These are phyloP conservation scores for Kalaharituber pfeilii DNA, from an alignment of 2,329 filamentous ascomycete species.

Conservation along the genomic window DNA sequence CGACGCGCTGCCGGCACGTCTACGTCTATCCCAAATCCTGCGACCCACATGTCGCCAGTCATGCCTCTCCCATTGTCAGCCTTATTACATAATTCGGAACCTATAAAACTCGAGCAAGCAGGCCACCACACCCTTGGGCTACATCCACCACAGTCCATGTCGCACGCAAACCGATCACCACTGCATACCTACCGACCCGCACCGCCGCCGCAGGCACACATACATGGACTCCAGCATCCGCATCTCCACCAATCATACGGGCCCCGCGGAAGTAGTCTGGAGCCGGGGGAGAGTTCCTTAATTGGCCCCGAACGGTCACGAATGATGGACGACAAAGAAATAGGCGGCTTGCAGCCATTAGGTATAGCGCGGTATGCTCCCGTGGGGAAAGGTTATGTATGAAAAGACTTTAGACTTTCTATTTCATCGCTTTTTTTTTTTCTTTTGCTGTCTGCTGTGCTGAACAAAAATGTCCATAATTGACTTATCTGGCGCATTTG, in stretches of 20 bases:
- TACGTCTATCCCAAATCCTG: neutral
- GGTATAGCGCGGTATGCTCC: conserved; percentile 14
- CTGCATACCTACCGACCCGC: neutral
- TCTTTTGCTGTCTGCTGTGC: conserved; percentile 11
- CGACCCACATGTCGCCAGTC: neutral
- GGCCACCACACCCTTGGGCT: neutral
- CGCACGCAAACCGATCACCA: neutral
- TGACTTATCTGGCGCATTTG: conserved; percentile 11
- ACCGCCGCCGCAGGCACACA: conserved; percentile 6
- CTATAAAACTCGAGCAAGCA: neutral
- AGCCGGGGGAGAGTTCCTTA: conserved; percentile 8
- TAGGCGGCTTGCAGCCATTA: conserved; percentile 9
- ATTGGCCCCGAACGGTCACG: conserved; percentile 8
- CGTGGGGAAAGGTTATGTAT: conserved; percentile 14
- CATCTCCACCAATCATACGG: conserved; percentile 12
- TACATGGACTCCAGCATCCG: conserved; percentile 18
- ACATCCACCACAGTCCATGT: neutral
- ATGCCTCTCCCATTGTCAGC: neutral
- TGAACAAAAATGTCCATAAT: conserved; percentile 14
- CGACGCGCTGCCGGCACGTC: conserved; percentile 10
- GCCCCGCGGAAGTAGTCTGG: conserved; percentile 11
- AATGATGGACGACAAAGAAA: conserved; percentile 9
- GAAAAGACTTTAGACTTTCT: conserved; percentile 14
- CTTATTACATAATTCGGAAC: neutral
- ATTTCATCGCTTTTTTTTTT: conserved; percentile 13